A percentile compares a stretch with the other conserved stretches of the same genome.
phyloP scores from a whole-genome alignment of 768 basidiomycete species.

The Neoboletus subvelutipes region DNA sequence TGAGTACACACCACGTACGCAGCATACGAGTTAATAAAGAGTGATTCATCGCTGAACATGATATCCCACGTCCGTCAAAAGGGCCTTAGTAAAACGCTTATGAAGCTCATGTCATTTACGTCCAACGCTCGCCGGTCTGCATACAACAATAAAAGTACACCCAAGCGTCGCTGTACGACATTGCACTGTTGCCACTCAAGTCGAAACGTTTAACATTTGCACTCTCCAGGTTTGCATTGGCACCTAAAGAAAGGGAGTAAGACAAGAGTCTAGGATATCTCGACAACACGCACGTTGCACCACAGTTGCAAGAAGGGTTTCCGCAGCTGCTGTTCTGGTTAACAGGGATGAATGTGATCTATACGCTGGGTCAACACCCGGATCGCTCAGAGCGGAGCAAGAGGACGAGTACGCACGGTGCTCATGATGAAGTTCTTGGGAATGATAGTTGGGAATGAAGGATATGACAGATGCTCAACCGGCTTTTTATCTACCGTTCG shows the following conservation, averaged over 20 bases:
- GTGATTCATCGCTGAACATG: not conserved
- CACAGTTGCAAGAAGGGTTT: not conserved
- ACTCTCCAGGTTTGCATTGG: not conserved
- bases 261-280: not conserved
- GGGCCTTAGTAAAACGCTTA: no score
- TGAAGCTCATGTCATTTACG: no score
- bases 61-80: not conserved
- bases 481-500: not conserved
- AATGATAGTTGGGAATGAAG: not conserved
- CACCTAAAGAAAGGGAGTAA: not conserved
- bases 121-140: not conserved
- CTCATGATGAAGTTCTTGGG: slow-evolving; percentile 6
- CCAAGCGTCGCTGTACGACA: no score
- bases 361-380: not conserved
- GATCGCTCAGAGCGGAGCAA: not conserved
- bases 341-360: slow-evolving; percentile 4
- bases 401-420: not conserved
- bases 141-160: not conserved
- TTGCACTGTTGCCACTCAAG: no score
- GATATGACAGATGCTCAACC: no score
- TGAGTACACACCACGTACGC: not conserved
- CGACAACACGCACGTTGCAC: not conserved
- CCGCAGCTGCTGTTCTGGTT: slow-evolving; percentile 10
- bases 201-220: not conserved
- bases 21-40: not conserved